Conservation (phyloP, 305 asterid genomes). For the Salvia sclarea region DNA sequence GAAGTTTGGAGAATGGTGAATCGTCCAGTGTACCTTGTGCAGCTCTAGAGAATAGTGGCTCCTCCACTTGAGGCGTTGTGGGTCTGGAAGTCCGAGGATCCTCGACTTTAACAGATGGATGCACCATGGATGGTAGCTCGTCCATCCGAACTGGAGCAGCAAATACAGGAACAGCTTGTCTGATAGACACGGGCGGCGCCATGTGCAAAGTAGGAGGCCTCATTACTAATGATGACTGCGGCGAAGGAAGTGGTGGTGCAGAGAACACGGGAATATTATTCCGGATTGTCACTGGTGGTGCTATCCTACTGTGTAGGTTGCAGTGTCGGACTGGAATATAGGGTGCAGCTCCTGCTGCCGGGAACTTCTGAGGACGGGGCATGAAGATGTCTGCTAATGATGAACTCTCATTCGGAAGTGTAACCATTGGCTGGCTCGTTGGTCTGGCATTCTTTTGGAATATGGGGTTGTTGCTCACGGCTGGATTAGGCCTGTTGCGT, state of each 20-base stretch:
- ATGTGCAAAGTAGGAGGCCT: constrained; percentile 53
- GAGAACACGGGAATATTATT: constrained; percentile 80
- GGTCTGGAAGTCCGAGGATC: constrained; percentile 46
- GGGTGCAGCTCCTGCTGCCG: constrained; percentile 88
- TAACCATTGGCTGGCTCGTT: constrained; percentile 37
- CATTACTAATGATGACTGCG: constrained; percentile 50
- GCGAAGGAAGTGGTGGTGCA: constrained; percentile 72
- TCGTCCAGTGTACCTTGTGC: constrained; percentile 34
- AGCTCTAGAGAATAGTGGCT: constrained; percentile 36
- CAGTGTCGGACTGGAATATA: constrained; percentile 83
- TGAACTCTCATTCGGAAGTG: constrained; percentile 39
- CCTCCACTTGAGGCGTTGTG: constrained; percentile 41
- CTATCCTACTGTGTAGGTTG: constrained; percentile 59
- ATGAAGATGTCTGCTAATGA: constrained; percentile 36
- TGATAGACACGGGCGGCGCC: constrained; percentile 66
- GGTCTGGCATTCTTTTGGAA: constrained; percentile 38
- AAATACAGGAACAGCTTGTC: constrained; percentile 65
- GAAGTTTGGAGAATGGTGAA: constrained; percentile 37
- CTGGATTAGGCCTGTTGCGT: constrained; percentile 49
- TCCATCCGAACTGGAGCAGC: constrained; percentile 57
- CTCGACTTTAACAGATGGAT: constrained; percentile 45
- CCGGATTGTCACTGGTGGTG: constrained; percentile 86
- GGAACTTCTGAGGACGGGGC: constrained; percentile 56
- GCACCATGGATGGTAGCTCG: constrained; percentile 45
- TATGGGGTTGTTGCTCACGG: constrained; percentile 35